Base-by-base conservation (phyloP, 495 filamentous ascomycete genomes). In the Choiromyces venosus region DNA sequence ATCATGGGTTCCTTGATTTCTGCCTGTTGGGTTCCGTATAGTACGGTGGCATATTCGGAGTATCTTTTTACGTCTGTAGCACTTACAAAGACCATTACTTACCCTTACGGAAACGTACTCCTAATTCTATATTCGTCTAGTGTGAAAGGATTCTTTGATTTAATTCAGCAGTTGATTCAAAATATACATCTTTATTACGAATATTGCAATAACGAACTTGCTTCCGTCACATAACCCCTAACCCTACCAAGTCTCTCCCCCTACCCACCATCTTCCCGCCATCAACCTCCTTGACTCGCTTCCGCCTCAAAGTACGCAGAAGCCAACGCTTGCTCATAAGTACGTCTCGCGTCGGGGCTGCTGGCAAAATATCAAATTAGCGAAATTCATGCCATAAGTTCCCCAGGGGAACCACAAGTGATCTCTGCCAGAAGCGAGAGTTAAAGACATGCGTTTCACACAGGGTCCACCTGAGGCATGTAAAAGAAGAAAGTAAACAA, bases 331-430 rank as follows among this genome's bases (percentile, higher is more conserved):
- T 74, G 46, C n/a, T 76, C 72, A 69, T 75, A 76, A 14, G 68
- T 76, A 33, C 69, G 68, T 74, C 75, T 76, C 38, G 75, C 75
- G 38, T 76, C 65, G 36, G 72, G 65, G 36, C 75, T 76, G 21
- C 68, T 56, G 19, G 29, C 16, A 19, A 52, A 52, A 35, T 12
- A 65, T 19, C 14, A 36, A 42, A 56, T 76, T 75, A 76, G 75
- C 65, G 33, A 71, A 66, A 37, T 39, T 68, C 64, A 67, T 44
- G 67, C 61, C 66, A 36, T 9, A 72, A 33, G 25, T 19, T 19
- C 40, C 29, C 52, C 18, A 37, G 37, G n/a, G 36, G 38, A 35
- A 19, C 42, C 4, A 38, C 25, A 10, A 21, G 18, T n/a, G 46
- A 19, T 66, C 40, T 37, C 16, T 10, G 56, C 33, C 33, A 7